Percentiles rank a stretch among this genome's conserved stretches.
Conservation (phyloP, 2,329 filamentous ascomycete genomes). For the Penicillium rolfsii region DNA sequence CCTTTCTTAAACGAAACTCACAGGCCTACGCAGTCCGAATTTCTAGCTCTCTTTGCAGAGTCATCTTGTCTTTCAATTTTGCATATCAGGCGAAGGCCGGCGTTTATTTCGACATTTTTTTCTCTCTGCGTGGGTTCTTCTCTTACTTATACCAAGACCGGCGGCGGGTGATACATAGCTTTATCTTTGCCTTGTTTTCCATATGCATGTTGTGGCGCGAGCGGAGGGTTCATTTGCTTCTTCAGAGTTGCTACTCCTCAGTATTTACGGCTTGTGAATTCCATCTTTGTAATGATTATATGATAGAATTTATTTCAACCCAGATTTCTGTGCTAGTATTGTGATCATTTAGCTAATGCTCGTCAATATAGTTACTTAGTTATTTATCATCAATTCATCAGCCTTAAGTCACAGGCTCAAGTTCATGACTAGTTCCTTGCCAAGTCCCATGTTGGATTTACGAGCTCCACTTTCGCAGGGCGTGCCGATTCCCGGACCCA, state of each 20-base stretch:
- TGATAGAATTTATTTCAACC: slow-evolving; percentile 23
- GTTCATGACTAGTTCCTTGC: too few relatives aligned
- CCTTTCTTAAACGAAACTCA: neutral
- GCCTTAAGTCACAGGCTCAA: too few relatives aligned
- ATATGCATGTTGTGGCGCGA: slow-evolving; percentile 22
- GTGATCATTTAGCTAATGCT: too few relatives aligned
- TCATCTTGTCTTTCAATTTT: slow-evolving; percentile 22
- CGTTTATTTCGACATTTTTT: slow-evolving; percentile 20
- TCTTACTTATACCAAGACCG: slow-evolving; percentile 11
- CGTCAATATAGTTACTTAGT: too few relatives aligned
- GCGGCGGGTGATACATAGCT: slow-evolving; percentile 15
- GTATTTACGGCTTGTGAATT: slow-evolving; percentile 8
- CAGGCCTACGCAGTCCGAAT: slow-evolving; percentile 5
- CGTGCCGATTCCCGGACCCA: slow-evolving; percentile 17
- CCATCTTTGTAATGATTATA: slow-evolving; percentile 19
- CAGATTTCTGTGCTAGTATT: neutral
- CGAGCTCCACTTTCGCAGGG: neutral
- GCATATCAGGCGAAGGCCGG: slow-evolving; percentile 26
- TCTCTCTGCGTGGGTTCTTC: neutral
- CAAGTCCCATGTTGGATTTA: neutral
- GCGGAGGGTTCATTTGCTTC: slow-evolving; percentile 11
- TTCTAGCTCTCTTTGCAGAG: neutral
- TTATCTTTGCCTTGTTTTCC: slow-evolving; percentile 1
- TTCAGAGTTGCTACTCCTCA: slow-evolving; percentile 10
- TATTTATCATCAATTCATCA: too few relatives aligned